Evolutionary conservation across 116 monocot species (phyloP).

Genomic region (Papilionanthe hybrid): DNA sequence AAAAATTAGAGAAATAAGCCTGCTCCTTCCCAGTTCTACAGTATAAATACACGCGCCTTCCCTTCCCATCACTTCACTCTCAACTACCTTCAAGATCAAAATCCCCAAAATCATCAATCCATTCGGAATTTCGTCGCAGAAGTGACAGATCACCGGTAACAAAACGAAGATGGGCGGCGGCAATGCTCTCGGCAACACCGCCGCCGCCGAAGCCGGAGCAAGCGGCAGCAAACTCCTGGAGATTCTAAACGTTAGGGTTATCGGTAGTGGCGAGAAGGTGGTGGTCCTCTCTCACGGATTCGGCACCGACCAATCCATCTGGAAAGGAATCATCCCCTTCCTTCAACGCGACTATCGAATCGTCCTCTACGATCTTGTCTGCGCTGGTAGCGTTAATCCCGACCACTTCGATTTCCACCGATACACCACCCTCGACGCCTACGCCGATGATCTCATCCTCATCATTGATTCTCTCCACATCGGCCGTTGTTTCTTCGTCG

Average conservation of each 20-base stretch:
- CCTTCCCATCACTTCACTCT: neutral
- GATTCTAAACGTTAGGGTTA: constrained; percentile 81
- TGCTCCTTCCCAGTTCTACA: neutral
- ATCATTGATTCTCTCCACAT: constrained; percentile 65
- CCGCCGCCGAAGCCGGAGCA: neutral
- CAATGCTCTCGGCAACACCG: neutral
- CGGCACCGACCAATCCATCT: constrained; percentile 93
- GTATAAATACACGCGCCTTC: neutral
- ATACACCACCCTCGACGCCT: constrained; percentile 76
- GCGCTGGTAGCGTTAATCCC: constrained; percentile 95
- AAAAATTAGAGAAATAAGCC: no score
- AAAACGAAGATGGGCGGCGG: neutral
- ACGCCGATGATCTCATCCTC: constrained; percentile 73
- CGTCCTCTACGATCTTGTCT: constrained; percentile 86
- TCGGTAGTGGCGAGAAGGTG: constrained; percentile 53
- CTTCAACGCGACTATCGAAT: constrained; percentile 65
- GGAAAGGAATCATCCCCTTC: constrained; percentile 75
- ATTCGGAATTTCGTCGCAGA: neutral
- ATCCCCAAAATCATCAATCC: neutral
- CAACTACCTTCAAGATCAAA: neutral
- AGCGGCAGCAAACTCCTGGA: constrained; percentile 43
- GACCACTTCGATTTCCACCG: constrained; percentile 93
- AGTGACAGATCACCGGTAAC: neutral
- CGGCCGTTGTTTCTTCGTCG: constrained; percentile 70
- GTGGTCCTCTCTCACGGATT: constrained; percentile 86